phyloP scores from a whole-genome alignment of 1,139 yeast genomes.

The Sugiyamaella pinicola region DNA sequence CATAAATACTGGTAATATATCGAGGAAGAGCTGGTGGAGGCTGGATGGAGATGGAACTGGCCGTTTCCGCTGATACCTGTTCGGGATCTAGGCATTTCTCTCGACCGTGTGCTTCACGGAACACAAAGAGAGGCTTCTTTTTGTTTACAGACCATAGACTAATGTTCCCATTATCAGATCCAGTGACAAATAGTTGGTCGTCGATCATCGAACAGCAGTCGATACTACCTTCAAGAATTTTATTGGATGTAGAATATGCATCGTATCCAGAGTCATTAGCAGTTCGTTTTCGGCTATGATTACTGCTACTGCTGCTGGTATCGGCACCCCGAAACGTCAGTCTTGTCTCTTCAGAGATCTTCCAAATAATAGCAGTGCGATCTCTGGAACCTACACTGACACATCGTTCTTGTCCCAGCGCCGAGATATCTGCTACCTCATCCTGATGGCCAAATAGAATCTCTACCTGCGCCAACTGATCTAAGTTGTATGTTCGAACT shows the following conservation, averaged over 20 bases:
- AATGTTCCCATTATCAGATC: constrained; percentile 90
- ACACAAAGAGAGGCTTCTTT: constrained; percentile 77
- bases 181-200: constrained; percentile 89
- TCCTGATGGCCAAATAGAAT: constrained; percentile 96
- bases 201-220: constrained; percentile 92
- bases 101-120: constrained; percentile 77
- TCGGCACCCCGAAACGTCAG: constrained; percentile 94
- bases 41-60: constrained; percentile 42
- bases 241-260: constrained; percentile 11
- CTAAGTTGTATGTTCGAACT: constrained; percentile 82
- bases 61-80: constrained; percentile 61
- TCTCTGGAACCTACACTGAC: constrained; percentile 95
- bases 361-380: constrained; percentile 95
- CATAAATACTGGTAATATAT: constrained; percentile 79
- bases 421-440: constrained; percentile 73
- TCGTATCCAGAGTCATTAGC: constrained; percentile 13
- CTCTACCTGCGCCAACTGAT: constrained; percentile 86
- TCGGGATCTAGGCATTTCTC: constrained; percentile 53
- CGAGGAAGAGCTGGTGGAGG: constrained; percentile 75
- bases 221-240: constrained; percentile 76
- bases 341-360: constrained; percentile 91
- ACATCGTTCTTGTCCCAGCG: constrained; percentile 84
- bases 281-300: constrained; percentile 4
- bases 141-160: constrained; percentile 86
- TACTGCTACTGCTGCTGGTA: constrained; percentile 31